Conservation (phyloP, 1,284 basidiomycete genomes). For the Cutaneotrichosporon sp. region DNA sequence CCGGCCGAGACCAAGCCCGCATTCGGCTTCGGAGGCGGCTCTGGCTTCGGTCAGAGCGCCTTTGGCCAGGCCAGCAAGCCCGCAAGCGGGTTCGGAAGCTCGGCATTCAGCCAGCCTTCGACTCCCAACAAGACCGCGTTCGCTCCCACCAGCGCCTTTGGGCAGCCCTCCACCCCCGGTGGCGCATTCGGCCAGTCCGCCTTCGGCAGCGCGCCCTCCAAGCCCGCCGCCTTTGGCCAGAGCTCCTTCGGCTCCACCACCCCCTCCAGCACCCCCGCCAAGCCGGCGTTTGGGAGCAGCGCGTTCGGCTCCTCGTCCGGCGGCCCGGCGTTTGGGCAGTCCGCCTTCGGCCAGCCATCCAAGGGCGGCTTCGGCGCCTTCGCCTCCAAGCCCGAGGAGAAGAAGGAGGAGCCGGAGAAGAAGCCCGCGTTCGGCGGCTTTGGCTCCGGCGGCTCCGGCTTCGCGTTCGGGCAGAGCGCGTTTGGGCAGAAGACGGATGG, state of each 20-base stretch:
- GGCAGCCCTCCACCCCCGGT: constrained; percentile 10
- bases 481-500: constrained; percentile 13
- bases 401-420: constrained; percentile 2
- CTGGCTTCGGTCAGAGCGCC: constrained; percentile 21
- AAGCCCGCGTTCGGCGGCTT: constrained; percentile 16
- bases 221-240: constrained; percentile 26
- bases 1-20: constrained; percentile 16
- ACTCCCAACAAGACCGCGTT: constrained; percentile 7
- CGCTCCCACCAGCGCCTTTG: constrained; percentile 12
- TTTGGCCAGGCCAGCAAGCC: constrained; percentile 23
- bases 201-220: too few relatives aligned
- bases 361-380: too few relatives aligned
- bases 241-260: constrained; percentile 8
- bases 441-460: constrained; percentile 1
- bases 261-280: constrained; percentile 7
- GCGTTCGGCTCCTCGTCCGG: constrained; percentile 15
- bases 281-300: constrained; percentile 5
- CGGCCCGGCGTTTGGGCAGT: constrained; percentile 17
- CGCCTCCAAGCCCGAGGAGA: neutral
- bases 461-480: constrained; percentile 11
- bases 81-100: constrained; percentile 19
- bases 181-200: constrained; percentile 9
- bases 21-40: constrained; percentile 17
- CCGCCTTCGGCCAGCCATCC: constrained; percentile 19
- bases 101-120: constrained; percentile 5